Base-by-base conservation (phyloP, 768 basidiomycete species). In the Xerocomellus intermedius region DNA sequence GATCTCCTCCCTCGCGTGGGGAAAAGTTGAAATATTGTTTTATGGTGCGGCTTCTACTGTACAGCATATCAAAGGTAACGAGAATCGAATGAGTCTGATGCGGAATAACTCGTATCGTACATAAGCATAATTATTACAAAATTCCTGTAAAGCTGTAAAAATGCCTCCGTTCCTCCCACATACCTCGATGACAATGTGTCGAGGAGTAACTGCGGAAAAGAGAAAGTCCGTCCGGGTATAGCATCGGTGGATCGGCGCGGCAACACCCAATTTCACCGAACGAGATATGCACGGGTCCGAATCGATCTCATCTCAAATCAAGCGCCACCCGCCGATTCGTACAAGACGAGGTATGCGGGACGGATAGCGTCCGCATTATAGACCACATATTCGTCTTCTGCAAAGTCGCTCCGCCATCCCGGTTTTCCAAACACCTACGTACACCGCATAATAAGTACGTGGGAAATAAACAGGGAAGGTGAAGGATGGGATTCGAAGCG, bases 331-430 rank as follows among this genome's bases (percentile, higher is more conserved):
- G 26, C 37, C 30, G 10, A 51, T 17, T 59, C 56, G 44, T 69
- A 69, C 52, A 67, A 21, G 33, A 68, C 43, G 2, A 68, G 60
- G 14, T 69, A 69, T 16, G 67, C 66, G 1, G 63, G 21, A 2
- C 62, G 65, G 28, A 69, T 59, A 8, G 68, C 67, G 2, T 68
- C 49, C 8, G 50, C 52, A 14, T 69, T 36, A 26, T 69, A 69
- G 8, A 68, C 61, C 26, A 69, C 68, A 24, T 22, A 62, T 35
- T 69, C 67, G 42, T 64, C 68, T 5, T 65, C 60, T 16, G 2
- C 1, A 32, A 68, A 68, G 9, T 7, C 38, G 19, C 65, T 59
- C 2, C 28, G 12, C 9, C 2, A 5, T 9, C 59, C 65, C 0
- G 65, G 43, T 42, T 47, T 43, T 8, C 48, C 66, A 21, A 42